These are phyloP conservation scores for Talaromyces proteolyticus DNA, from an alignment of 495 filamentous ascomycete genomes.

Conservation along the genomic window DNA sequence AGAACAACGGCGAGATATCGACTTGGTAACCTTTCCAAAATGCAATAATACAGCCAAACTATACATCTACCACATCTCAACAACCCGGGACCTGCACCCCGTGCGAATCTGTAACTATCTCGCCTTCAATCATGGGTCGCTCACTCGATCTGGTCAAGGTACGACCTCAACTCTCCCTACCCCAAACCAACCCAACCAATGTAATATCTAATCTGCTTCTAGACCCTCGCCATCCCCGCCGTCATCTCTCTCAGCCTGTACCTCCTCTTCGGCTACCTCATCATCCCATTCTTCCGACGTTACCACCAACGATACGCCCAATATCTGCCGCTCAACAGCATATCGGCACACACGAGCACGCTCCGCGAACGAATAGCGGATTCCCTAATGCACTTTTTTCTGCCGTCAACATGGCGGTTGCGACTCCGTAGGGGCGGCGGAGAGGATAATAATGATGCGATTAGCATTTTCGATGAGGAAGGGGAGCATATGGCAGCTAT, in stretches of 20 bases:
- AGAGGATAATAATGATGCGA: conserved; percentile 35
- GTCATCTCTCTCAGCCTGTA: conserved; percentile 72
- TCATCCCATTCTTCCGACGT: conserved; percentile 70
- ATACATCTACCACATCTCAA: no score
- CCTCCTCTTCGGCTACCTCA: conserved; percentile 59
- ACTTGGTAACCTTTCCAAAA: no score
- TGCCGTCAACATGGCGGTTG: conserved; percentile 50
- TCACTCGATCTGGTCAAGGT: conserved; percentile 35
- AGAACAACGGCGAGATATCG: no score
- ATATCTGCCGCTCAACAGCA: conserved; percentile 60
- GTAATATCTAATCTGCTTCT: conserved; percentile 5
- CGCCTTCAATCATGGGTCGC: conserved; percentile 28
- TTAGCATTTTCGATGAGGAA: conserved; percentile 60
- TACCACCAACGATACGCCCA: conserved; percentile 69
- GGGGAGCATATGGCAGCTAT: conserved; percentile 61
- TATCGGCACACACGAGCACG: conserved; percentile 55
- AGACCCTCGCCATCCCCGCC: conserved; percentile 78
- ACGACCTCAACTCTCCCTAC: not conserved
- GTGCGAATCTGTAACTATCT: no score
- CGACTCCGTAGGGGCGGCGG: conserved; percentile 27
- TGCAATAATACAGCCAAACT: no score
- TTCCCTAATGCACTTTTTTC: conserved; percentile 44
- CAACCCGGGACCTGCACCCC: no score
- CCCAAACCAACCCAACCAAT: not conserved
- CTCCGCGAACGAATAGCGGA: conserved; percentile 57